Conservation (phyloP, 768 basidiomycete species). For the Boletus vermiculosoides region DNA sequence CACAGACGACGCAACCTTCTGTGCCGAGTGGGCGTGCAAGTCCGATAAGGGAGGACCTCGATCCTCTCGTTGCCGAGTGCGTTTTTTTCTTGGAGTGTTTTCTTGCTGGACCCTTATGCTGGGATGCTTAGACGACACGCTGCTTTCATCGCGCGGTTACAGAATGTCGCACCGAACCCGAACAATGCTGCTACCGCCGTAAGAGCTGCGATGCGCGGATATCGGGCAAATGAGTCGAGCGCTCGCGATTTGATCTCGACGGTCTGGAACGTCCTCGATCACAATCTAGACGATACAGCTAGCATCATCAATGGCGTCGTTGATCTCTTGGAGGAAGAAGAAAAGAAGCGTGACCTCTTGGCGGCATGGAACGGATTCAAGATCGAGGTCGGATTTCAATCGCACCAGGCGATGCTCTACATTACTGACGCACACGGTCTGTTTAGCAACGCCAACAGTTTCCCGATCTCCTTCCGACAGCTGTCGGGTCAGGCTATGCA, state of each 20-base stretch:
- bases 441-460: constrained; percentile 82
- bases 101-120: background rate
- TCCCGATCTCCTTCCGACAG: constrained; percentile 66
- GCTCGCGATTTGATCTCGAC: constrained; percentile 86
- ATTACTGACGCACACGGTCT: background rate
- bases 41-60: constrained; percentile 43
- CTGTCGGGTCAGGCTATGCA: constrained; percentile 66
- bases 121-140: constrained; percentile 56
- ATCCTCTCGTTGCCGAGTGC: constrained; percentile 56
- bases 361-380: constrained; percentile 82
- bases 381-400: constrained; percentile 65
- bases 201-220: constrained; percentile 77
- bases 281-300: constrained; percentile 68
- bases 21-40: constrained; percentile 30
- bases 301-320: constrained; percentile 71
- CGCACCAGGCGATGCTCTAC: background rate
- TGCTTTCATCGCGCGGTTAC: constrained; percentile 63
- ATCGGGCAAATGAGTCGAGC: constrained; percentile 69
- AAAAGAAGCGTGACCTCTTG: constrained; percentile 77
- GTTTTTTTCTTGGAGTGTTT: constrained; percentile 20
- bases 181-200: constrained; percentile 58
- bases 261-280: constrained; percentile 76
- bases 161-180: constrained; percentile 55
- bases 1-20: constrained; percentile 13
- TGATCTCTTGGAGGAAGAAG: constrained; percentile 78